Base-by-base conservation (phyloP, 306 rosid genomes). In the Castanopsis chinensis region DNA sequence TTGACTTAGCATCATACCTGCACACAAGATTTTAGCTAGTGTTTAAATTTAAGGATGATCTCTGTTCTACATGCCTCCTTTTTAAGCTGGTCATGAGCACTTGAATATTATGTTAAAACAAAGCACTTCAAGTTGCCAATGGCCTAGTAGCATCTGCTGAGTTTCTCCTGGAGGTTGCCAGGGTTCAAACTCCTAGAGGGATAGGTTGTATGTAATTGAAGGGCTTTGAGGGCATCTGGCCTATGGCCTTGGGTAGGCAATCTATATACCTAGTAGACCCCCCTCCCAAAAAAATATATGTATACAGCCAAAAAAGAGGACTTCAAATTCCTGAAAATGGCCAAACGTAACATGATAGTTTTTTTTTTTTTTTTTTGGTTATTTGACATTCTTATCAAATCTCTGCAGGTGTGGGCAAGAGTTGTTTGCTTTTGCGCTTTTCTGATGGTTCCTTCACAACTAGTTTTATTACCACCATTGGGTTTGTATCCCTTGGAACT, bases 401-500 rank as follows among this genome's bases (percentile, higher is more conserved):
- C 20, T 54, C 72, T 86, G 81, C 85, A 92, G 97, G 95, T 83
- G 95, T 92, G 81, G 92, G 97, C 75, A 90, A 92, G 91, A 90
- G 95, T 87, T 92, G 93, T 75, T 84, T 90, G 87, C 93, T 90
- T 82, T 87, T 90, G 84, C 97, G 94, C 13, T 89, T 92, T 83
- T 92, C 94, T 72, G 95, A 92, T 83, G 97, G 95, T 86, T 92
- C 95, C 77, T 92, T 92, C 82, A 89, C 95, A 6, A 89, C 92
- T 78, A 92, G 95, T 79, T 90, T 90, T 85, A 90, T 90, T 77
- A 92, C 91, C 81, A 89, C 93, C 68, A 89, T 91, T 78, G 97
- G 97, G 97, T 93, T 79, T 81, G 97, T 88, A 84, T 76, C 71
- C 69, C 41, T 74, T 17, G 55, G 41, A 68, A 55, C 83, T 21